Conservation (phyloP, 805 yeast species). For the Candida sphagnicola region DNA sequence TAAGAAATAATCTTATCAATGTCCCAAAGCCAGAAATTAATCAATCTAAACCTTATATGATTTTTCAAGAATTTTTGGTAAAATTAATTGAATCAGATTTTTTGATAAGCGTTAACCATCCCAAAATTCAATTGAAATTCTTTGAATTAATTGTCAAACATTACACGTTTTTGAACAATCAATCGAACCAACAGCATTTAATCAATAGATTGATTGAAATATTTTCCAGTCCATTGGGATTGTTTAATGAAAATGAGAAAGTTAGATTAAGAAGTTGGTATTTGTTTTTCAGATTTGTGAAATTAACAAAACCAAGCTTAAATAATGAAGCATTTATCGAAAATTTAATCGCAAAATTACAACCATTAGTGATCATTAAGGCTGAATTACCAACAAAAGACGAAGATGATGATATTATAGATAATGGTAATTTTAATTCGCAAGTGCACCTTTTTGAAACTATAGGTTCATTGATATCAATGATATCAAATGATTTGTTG, state of each 20-base stretch:
- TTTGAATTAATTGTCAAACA: conserved; percentile 86
- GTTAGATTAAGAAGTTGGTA: conserved; percentile 90
- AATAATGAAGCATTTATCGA: conserved; percentile 44
- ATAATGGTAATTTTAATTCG: conserved; percentile 59
- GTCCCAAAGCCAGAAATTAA: conserved; percentile 62
- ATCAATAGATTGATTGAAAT: conserved; percentile 65
- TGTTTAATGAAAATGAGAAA: conserved; percentile 67
- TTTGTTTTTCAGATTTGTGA: conserved; percentile 76
- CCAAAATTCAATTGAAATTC: conserved; percentile 74
- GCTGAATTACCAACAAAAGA: conserved; percentile 54
- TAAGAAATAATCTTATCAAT: conserved; percentile 73
- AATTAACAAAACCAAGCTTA: conserved; percentile 61
- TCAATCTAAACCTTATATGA: conserved; percentile 59
- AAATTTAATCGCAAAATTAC: conserved; percentile 55
- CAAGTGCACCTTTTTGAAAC: conserved; percentile 86
- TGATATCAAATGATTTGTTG: conserved; percentile 21
- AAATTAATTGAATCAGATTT: conserved; percentile 48
- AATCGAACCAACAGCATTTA: conserved; percentile 34
- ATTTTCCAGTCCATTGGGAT: conserved; percentile 77
- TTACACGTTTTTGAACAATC: conserved; percentile 50
- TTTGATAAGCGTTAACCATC: conserved; percentile 56
- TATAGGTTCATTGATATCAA: conserved; percentile 68
- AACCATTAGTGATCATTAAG: conserved; percentile 60
- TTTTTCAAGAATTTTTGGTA: conserved; percentile 60
- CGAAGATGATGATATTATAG: conserved; percentile 48